Evolutionary conservation across 495 filamentous ascomycete species (phyloP), one percentile per base, ranked within the genome.

Genomic region (Acidomyces sp.): DNA sequence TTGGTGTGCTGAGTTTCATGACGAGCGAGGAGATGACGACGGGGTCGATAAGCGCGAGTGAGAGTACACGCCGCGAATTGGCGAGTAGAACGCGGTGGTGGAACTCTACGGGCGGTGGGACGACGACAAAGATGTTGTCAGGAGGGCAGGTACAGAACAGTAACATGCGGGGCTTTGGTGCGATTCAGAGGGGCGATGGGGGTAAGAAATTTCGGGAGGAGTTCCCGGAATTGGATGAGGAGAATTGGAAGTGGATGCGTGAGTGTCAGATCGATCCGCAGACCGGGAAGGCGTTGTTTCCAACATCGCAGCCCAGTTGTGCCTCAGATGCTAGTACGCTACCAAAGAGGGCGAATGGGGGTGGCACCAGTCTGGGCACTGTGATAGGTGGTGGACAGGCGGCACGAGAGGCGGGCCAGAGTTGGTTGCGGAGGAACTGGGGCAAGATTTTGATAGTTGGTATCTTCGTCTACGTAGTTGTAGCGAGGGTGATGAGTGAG

Each of bases 1-100:
- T 93, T 45, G 90, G 90, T 27, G 68, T 97, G 13, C 68, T 95
- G 41, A 86, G 80, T 28, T 97, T 97, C 60, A 97, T 97, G 90
- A 96, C 88, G 3, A 84, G 80, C 45, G 88, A 97, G 54, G 90
- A 97, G 63, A 95, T 96, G 87, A 97, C 90, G 1, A 96, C 92
- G 1, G 90, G 90, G 3, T 84, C 77, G 28, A 75, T 97, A n/a
- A 76, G 76, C 24, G 83, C 78, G 5, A 74, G 75, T 6, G 79
- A 87, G 28, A 61, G 69, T 11, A 86, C 96, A 64, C 75, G 90
- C 23, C 78, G 75, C 57, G 71, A 78, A 48, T 74, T 81, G 17
- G 86, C 90, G 1, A 72, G 71, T 7, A 71, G 84, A 36, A 83
- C 82, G 3, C 64, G 83, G 31, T 97, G 90, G 90, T 96, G 90